Evolutionary conservation across 192 early-diverging fungal genomes (phyloP), one percentile per base, ranked within the genome.

Genomic region (Gryganskiella cystojenkinii): DNA sequence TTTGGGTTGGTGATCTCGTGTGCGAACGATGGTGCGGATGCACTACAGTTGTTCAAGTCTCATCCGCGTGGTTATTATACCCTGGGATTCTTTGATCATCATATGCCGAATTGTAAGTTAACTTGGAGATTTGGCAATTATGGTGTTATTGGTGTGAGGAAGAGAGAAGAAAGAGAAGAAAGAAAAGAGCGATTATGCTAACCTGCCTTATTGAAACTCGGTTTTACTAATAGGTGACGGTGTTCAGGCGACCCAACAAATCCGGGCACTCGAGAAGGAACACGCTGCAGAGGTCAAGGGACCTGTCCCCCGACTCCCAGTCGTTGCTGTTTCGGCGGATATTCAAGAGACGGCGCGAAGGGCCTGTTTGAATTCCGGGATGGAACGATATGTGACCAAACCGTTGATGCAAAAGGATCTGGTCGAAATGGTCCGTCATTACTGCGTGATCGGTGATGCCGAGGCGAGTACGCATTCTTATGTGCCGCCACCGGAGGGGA

Each of bases 301-400:
- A 0, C 68, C 81, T 33, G 49, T 69, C 2, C 57, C 55, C 27
- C 58, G 69, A 11, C 60, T 85, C 25, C 81, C 83, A 17, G 66
- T 85, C 28, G 81, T 85, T 24, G 83, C 83, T 0, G 70, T 85
- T 27, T 82, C 82, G 22, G 84, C 84, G 2, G 84, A 86, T 49
- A 79, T 86, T 53, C 82, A 83, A 68, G 66, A 70, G 28, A 79
- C 82, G 3, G 82, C 84, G 0, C 70, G 78, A 3, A 80, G 68
- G 30, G 68, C 81, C 7, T 86, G 83, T 27, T 58, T 83, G 34
- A 62, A 84, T 33, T 82, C 83, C 2, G 81, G 81, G 3, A 86
- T 86, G 85, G 83, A 86, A 42, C 75, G 81, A 3, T 84, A 86
- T 63, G 68, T 84, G 14, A 86, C 84, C 5, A 86, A 86, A 24